Base-by-base conservation (phyloP, 805 yeast genomes). In the Metschnikowia borealis region DNA sequence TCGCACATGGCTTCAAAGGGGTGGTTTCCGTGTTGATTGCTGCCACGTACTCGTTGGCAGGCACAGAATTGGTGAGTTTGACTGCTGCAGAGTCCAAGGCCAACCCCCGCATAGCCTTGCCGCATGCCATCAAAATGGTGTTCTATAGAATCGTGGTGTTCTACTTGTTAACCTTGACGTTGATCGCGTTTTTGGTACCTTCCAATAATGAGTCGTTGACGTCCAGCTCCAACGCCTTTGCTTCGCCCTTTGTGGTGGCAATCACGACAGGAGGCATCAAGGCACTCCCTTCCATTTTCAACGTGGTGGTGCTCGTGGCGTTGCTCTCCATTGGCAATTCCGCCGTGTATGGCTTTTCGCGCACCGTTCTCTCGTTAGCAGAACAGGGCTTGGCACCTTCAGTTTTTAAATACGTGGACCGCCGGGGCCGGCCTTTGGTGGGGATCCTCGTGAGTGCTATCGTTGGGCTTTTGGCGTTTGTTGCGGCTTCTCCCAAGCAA, bases 211-310 rank as follows among this genome's bases (percentile, higher is more conserved):
- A 49, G 4, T 54, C 64, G 14, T 62, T 73, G 52, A 53, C 60
- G 13, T 47, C 60, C 11, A 55, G 63, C 17, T 60, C 69, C 34
- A 63, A 59, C 38, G 65, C 72, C 1, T 66, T 72, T 15, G 73
- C 75, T 2, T 67, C 73, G 11, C 76, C 77, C 0, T 73, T 73
- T 50, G 77, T 73, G 35, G 67, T 73, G 52, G 76, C 77, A 39
- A 73, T 73, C 53, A 63, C 68, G 50, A 59, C 62, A 3, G 77
- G 74, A 5, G 72, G 75, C 11, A 73, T 73, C 48, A 64, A 62
- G 37, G 77, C 65, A 2, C 65, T 73, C 44, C 76, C 77, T 6
- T 70, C 76, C 3, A 70, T 73, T 29, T 70, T 73, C 62, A 73
- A 73, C 49, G 76, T 72, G 38, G 62, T 73, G 17, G 74, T 73